phyloP scores from a whole-genome alignment of 352 stramenopile species.

The Globisporangium canariense region DNA sequence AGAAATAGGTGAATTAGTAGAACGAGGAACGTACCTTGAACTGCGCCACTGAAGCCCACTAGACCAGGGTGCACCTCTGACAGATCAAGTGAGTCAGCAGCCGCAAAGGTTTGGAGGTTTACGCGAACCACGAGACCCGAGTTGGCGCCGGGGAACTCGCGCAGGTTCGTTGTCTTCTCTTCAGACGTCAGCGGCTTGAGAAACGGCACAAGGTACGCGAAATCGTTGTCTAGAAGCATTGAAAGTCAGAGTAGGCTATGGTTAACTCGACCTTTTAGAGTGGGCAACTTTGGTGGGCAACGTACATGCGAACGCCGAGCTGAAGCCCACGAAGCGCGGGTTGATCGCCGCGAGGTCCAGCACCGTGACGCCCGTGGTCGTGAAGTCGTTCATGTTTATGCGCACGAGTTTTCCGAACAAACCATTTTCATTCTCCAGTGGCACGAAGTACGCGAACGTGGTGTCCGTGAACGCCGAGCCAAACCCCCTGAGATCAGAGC shows the following conservation, averaged over 20 bases:
- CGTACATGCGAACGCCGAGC: slow-evolving; percentile 55
- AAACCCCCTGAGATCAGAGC: slow-evolving; percentile 49
- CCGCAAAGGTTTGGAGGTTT: slow-evolving; percentile 45
- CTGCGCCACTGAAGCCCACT: slow-evolving; percentile 63
- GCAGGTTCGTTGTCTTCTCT: slow-evolving; percentile 56
- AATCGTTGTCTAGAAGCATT: slow-evolving; percentile 41
- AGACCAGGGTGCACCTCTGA: slow-evolving; percentile 37
- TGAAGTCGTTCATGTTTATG: slow-evolving; percentile 47
- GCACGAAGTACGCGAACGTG: slow-evolving; percentile 66
- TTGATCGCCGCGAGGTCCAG: slow-evolving; percentile 54
- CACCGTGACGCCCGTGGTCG: slow-evolving; percentile 30
- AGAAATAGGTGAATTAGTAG: not conserved
- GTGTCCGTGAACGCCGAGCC: slow-evolving; percentile 50
- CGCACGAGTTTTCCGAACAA: slow-evolving; percentile 65
- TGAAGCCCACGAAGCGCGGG: slow-evolving; percentile 62
- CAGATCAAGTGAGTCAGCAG: slow-evolving; percentile 52
- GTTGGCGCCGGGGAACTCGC: slow-evolving; percentile 66
- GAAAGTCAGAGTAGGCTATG: not conserved
- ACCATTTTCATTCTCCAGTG: slow-evolving; percentile 47
- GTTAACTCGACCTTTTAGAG: not conserved
- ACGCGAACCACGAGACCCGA: slow-evolving; percentile 61
- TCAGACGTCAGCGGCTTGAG: slow-evolving; percentile 35
- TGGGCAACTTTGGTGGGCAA: not conserved
- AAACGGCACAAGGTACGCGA: slow-evolving; percentile 63
- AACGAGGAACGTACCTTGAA: slow-evolving; percentile 29